These are phyloP conservation scores for Xylaria telfairii DNA, from an alignment of 495 filamentous ascomycete species.

Conservation along the genomic window DNA sequence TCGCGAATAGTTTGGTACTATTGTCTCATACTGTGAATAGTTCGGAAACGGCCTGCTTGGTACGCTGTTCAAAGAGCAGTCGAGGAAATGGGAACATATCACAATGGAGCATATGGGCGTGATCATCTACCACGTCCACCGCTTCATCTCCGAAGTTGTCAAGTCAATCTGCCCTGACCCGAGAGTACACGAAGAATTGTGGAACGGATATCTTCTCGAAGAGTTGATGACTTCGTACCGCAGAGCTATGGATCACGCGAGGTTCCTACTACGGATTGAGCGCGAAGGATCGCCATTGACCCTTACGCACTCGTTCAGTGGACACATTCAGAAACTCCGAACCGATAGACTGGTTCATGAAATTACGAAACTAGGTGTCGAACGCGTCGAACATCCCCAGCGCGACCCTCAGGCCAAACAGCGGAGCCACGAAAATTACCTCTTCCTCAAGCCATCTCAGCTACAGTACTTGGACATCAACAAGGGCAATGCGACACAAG, in stretches of 20 bases:
- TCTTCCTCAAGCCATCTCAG: conserved; percentile 20
- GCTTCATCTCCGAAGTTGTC: conserved; percentile 52
- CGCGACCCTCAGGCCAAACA: neutral
- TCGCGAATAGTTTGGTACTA: neutral
- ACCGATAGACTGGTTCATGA: conserved; percentile 33
- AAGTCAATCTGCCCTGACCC: conserved; percentile 46
- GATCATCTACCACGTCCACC: conserved; percentile 53
- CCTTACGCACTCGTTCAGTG: conserved; percentile 60
- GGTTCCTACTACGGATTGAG: conserved; percentile 59
- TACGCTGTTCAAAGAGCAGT: conserved; percentile 60
- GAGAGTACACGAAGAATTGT: conserved; percentile 45
- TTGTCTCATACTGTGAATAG: conserved; percentile 27
- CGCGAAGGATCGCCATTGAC: conserved; percentile 53
- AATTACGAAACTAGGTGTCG: conserved; percentile 25
- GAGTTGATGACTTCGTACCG: conserved; percentile 51
- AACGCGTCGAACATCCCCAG: neutral
- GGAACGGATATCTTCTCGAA: conserved; percentile 48
- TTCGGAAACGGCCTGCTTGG: conserved; percentile 49
- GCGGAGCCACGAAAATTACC: neutral
- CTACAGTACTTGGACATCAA: conserved; percentile 33
- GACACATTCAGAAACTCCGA: conserved; percentile 51
- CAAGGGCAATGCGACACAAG: conserved; percentile 56
- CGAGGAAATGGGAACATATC: conserved; percentile 58
- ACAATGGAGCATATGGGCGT: conserved; percentile 54
- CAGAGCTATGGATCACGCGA: conserved; percentile 48